Conservation (phyloP, 164 flowering plant genomes). For the Tinospora cordifolia region DNA sequence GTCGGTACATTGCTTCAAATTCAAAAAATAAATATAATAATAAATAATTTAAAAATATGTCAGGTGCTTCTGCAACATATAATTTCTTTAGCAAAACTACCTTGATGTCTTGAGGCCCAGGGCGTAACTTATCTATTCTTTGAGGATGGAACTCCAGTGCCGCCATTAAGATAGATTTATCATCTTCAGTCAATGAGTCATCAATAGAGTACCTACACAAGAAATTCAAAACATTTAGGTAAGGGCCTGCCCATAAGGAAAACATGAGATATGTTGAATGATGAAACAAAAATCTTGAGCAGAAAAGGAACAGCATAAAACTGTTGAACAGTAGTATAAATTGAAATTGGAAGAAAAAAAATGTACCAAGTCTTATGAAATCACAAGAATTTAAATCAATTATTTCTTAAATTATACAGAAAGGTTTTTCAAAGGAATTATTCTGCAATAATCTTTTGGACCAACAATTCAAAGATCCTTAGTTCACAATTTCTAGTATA, state of each 20-base stretch:
- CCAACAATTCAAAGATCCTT: background rate
- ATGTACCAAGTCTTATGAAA: background rate
- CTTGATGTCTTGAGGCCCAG: conserved; percentile 59
- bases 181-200: conserved; percentile 36
- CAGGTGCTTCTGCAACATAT: background rate
- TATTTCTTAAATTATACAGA: background rate
- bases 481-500: too few relatives aligned
- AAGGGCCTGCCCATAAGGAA: background rate
- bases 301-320: too few relatives aligned
- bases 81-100: conserved; percentile 25
- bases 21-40: too few relatives aligned
- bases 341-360: background rate
- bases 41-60: too few relatives aligned
- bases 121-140: conserved; percentile 51
- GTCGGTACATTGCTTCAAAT: background rate
- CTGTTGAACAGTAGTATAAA: background rate
- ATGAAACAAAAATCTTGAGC: too few relatives aligned
- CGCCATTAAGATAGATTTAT: conserved; percentile 37
- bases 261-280: background rate
- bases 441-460: too few relatives aligned
- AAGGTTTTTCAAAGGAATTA: background rate
- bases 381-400: background rate
- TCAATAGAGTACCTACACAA: conserved; percentile 47
- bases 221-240: background rate
- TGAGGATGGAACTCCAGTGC: conserved; percentile 72